Base-by-base conservation (phyloP, 148 eudicot species). In the Vaccinium myrtillus region DNA sequence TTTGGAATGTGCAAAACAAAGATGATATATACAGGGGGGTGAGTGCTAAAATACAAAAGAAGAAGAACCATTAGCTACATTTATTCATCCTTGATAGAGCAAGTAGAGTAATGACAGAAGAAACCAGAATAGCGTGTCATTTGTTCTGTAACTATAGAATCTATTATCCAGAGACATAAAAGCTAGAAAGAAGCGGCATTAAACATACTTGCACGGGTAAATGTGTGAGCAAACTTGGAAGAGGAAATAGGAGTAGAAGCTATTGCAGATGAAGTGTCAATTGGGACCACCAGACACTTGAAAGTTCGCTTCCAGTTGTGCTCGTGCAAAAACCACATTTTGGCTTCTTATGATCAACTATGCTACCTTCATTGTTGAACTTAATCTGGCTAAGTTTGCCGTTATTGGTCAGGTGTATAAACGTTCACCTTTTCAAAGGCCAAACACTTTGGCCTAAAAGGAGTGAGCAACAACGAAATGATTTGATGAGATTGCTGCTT, bases 51-150 rank as follows among this genome's bases (percentile, higher is more conserved):
- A n/a, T n/a, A 21, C 69, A 8, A 63, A 63, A 63, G 69, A 63
- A 59, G 59, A 55, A 21, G 59, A 55, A 63, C 69, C 27, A 63
- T n/a, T 63, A 63, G 69, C 12, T 21, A 8, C 25, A 21, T 21
- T 21, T 63, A 21, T 61, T 61, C 23, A 59, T 59, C 65, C 69
- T 61, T 61, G 11, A n/a, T n/a, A 61, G 69, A 61, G 69, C 69
- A 61, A 61, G 69, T 63, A 63, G 69, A 63, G 69, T 63, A 63
- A n/a, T 63, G 69, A 8, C 69, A n/a, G 27, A n/a, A 63, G 69
- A 63, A 25, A 63, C 27, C 19, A 12, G 27, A 63, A 63, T 63
- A 63, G 8, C 27, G 4, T 63, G 69, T n/a, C 13, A 3, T 63
- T 63, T 63, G 25, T 10, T 63, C 0, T 0, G 69, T 63, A 63